Evolutionary conservation across 1,139 yeast genomes (phyloP), one percentile per base, ranked within the genome.

Genomic region (Lodderomyces metapsilosis): DNA sequence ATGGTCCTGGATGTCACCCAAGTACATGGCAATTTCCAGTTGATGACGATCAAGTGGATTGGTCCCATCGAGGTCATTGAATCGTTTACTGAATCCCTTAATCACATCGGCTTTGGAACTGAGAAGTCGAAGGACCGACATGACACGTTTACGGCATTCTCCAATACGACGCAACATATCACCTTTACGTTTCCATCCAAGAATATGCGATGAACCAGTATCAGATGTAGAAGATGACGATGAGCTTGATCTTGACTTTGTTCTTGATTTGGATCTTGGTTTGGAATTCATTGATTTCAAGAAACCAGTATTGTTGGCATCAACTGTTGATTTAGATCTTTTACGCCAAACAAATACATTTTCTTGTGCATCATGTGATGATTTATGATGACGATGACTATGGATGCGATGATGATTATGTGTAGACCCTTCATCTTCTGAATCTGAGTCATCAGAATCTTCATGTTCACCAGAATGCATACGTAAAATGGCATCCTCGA

Each of bases 81-180:
- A 88, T 43, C 97, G 68, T 59, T 92, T 92, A 41, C 95, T 84
- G 58, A 92, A 91, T 0, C 97, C 97, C 58, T 87, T 88, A 50
- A 92, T 88, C 15, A 92, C 98, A 63, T 92, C 98, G 0, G 98
- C 98, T 62, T 92, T 92, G 39, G 91, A 84, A 4, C 96, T 95
- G 37, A 92, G 64, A 40, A 92, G 71, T 43, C 98, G 69, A 48
- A 89, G 68, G 23, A 92, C 75, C 25, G 95, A 84, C 97, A 91
- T 92, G 2, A 92, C 97, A 40, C 96, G 71, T 59, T 89, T 89
- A 46, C 98, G 82, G 51, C 96, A 87, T 59, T 89, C 97, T 28
- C 98, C 98, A 51, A 92, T 92, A 53, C 96, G 73, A 50, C 96
- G 69, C 63, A 92, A 74, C 96, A 92, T 88, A 58, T 91, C 96